Evolutionary conservation across 2,329 filamentous ascomycete species (phyloP).

Genomic region (Berkeleyomyces rouxiae): DNA sequence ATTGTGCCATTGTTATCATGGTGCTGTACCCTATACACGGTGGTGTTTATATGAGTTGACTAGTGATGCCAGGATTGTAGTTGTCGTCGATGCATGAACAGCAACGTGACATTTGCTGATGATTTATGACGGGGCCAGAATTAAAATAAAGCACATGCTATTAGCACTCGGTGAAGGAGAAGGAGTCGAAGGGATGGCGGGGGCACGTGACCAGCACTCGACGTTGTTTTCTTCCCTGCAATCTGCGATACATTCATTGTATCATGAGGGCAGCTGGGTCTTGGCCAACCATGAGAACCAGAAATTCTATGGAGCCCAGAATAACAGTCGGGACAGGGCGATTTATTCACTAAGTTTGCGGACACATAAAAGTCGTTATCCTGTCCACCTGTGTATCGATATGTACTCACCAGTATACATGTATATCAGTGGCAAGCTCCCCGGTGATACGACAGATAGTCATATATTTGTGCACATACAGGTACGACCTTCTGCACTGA

Average conservation of each 20-base stretch:
- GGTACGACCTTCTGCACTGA: no score
- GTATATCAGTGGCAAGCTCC: no score
- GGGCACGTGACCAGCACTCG: background rate
- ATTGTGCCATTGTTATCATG: background rate
- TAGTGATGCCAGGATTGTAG: background rate
- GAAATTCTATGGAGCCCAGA: background rate
- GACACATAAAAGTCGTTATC: background rate
- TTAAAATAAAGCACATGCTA: no score
- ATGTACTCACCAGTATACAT: no score
- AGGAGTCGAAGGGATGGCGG: background rate
- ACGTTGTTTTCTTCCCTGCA: background rate
- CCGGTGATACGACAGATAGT: background rate
- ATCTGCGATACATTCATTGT: background rate
- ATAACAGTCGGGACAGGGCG: background rate
- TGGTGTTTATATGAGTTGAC: background rate
- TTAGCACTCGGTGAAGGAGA: no score
- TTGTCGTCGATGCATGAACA: background rate
- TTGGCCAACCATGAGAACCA: background rate
- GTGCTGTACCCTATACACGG: background rate
- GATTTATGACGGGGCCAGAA: background rate
- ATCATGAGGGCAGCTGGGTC: background rate
- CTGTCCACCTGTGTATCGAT: background rate
- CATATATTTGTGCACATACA: background rate
- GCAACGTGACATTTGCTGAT: background rate
- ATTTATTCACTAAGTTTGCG: background rate